These are phyloP conservation scores for Stevia rebaudiana DNA, from an alignment of 140 eudicot genomes.

Conservation along the genomic window DNA sequence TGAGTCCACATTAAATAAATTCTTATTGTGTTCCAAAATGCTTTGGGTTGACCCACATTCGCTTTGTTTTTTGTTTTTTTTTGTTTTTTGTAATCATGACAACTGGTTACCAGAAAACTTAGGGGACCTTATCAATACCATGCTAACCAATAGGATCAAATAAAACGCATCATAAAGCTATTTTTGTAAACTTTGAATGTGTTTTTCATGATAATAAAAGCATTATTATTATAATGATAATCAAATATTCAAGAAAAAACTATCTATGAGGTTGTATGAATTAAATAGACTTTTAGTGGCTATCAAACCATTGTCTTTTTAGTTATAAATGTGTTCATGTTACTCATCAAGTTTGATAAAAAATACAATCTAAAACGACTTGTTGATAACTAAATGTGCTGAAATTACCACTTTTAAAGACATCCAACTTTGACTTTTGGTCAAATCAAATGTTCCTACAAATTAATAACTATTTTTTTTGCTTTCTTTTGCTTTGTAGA, in stretches of 20 bases:
- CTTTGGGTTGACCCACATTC: not conserved
- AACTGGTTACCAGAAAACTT: no score
- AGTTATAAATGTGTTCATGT: not conserved
- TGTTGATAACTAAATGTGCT: not conserved
- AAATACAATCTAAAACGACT: not conserved
- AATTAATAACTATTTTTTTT: constrained; percentile 6
- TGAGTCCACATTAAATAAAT: not conserved
- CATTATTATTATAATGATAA: not conserved
- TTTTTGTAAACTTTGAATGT: not conserved
- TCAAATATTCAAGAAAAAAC: not conserved
- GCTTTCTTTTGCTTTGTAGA: constrained; percentile 39
- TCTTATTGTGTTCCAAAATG: not conserved
- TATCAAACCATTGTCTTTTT: not conserved
- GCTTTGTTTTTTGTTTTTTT: not conserved
- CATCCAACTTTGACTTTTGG: not conserved
- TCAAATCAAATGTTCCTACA: not conserved
- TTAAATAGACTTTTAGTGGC: not conserved
- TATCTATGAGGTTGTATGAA: not conserved
- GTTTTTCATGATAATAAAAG: not conserved
- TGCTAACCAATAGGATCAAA: no score
- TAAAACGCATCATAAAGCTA: not conserved
- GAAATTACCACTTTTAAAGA: not conserved
- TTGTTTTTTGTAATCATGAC: no score
- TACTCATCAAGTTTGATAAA: not conserved
- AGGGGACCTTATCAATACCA: no score